Conservation (phyloP, 371 early-diverging fungal genomes). For the Syncephalis plumigaleata region DNA sequence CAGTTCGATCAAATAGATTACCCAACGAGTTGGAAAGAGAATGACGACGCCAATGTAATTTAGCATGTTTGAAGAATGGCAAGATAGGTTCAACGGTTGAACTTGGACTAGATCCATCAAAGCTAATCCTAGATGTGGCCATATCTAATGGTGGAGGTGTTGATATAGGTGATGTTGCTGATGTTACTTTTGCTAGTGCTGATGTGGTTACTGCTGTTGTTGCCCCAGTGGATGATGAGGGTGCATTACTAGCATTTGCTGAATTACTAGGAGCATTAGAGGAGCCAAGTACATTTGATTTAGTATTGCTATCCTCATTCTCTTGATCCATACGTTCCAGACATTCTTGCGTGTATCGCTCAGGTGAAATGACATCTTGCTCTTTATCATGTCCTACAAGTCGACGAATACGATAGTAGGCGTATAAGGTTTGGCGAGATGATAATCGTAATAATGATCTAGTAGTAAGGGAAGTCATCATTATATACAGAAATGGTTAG, state of each 20-base stretch:
- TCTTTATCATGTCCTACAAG: neutral
- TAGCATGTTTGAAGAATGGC: slow-evolving; percentile 42
- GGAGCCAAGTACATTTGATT: no score
- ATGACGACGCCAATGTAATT: slow-evolving; percentile 49
- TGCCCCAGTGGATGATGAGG: no score
- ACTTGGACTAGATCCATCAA: neutral
- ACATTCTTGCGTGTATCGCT: slow-evolving; percentile 26
- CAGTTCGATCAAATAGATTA: slow-evolving; percentile 25
- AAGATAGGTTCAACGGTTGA: slow-evolving; percentile 23
- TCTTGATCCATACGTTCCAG: slow-evolving; percentile 9
- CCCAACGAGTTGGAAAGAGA: slow-evolving; percentile 38
- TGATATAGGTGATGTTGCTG: slow-evolving; percentile 16
- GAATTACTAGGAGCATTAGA: no score
- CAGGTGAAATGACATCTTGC: slow-evolving; percentile 16
- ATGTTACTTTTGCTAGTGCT: neutral
- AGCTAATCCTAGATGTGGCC: slow-evolving; percentile 6
- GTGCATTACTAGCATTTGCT: no score
- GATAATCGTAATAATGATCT: slow-evolving; percentile 17
- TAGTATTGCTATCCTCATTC: no score
- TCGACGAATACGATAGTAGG: slow-evolving; percentile 34
- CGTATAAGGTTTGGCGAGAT: slow-evolving; percentile 38
- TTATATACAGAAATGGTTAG: neutral
- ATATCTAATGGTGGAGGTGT: slow-evolving; percentile 14
- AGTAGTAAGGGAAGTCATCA: neutral
- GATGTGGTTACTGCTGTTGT: no score